Percentiles rank a stretch among this genome's conserved stretches.
Evolutionary conservation across 192 early-diverging fungal species (phyloP).

Genomic region (Podila epigama): DNA sequence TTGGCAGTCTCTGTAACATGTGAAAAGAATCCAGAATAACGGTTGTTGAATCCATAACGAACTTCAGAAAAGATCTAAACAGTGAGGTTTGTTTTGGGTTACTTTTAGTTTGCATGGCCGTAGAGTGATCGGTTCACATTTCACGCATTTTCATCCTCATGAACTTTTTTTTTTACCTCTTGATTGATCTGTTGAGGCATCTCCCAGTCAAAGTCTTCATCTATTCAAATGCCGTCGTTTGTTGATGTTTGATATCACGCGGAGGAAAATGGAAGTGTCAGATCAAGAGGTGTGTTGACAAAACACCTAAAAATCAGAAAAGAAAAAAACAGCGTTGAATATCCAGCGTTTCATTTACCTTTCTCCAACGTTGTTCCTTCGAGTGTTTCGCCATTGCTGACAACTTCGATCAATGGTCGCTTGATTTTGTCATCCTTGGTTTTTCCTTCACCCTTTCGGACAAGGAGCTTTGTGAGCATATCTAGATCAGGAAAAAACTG

Average conservation of each 20-base stretch:
- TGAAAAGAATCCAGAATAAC: constrained; percentile 78
- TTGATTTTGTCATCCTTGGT: constrained; percentile 30
- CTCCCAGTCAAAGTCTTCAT: constrained; percentile 87
- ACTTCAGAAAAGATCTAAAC: constrained; percentile 42
- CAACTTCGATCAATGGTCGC: constrained; percentile 70
- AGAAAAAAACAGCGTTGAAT: background rate
- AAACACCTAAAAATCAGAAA: background rate
- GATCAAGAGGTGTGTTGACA: background rate
- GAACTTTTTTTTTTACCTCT: constrained; percentile 12
- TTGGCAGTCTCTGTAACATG: constrained; percentile 77
- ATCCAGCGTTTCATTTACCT: constrained; percentile 11
- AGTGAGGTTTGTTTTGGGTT: background rate
- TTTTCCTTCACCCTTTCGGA: constrained; percentile 55
- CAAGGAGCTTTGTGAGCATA: constrained; percentile 86
- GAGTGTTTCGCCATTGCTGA: constrained; percentile 50
- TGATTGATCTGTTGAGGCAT: constrained; percentile 74
- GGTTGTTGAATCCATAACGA: constrained; percentile 92
- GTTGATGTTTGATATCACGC: no score
- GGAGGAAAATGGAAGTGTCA: no score
- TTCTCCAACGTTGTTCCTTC: constrained; percentile 39
- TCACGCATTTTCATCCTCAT: no score
- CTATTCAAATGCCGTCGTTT: constrained; percentile 27
- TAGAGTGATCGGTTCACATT: no score
- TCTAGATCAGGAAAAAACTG: constrained; percentile 89
- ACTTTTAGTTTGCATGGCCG: no score